These are phyloP conservation scores for Alternaria dauci DNA, from an alignment of 2,329 filamentous ascomycete species.

Conservation along the genomic window DNA sequence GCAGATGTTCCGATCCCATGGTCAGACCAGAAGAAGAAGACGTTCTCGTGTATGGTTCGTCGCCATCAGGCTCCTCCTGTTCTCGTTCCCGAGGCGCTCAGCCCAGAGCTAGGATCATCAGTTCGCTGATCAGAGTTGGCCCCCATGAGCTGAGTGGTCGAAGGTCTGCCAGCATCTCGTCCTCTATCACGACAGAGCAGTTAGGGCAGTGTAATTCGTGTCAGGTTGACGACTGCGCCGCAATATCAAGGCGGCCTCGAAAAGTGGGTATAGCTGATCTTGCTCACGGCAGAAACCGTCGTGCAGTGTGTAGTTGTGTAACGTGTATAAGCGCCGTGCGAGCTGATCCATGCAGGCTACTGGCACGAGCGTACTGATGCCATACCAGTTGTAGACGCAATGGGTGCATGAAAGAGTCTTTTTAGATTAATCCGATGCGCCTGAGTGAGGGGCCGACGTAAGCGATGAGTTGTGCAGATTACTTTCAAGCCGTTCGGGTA, in stretches of 20 bases:
- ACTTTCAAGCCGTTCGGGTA: conserved; percentile 5
- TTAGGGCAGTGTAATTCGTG: conserved; percentile 1
- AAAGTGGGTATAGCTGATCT: conserved; percentile 15
- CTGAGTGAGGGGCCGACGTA: conserved; percentile 15
- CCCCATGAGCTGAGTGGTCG: conserved; percentile 12
- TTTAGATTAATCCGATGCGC: conserved; percentile 14
- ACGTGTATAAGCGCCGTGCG: conserved; percentile 20
- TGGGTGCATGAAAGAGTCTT: conserved; percentile 5
- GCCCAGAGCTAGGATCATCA: conserved; percentile 23
- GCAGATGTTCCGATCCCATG: not conserved
- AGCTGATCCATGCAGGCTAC: conserved; percentile 13
- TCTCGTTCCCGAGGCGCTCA: conserved; percentile 16
- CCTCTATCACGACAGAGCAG: not conserved
- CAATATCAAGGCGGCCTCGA: conserved; percentile 12
- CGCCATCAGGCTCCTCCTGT: conserved; percentile 10
- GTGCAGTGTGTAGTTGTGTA: conserved; percentile 10
- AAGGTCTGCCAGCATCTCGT: not conserved
- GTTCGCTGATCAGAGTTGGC: conserved; percentile 20
- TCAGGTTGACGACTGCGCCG: conserved; percentile 12
- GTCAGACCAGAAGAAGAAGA: conserved; percentile 14
- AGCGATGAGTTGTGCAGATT: conserved; percentile 10
- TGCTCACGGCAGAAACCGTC: conserved; percentile 15
- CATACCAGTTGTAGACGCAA: conserved; percentile 9
- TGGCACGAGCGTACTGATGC: conserved; percentile 5
- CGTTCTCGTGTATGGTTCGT: conserved; percentile 12